Conservation (phyloP, 2,329 filamentous ascomycete genomes). For the Diaporthe longicolla region DNA sequence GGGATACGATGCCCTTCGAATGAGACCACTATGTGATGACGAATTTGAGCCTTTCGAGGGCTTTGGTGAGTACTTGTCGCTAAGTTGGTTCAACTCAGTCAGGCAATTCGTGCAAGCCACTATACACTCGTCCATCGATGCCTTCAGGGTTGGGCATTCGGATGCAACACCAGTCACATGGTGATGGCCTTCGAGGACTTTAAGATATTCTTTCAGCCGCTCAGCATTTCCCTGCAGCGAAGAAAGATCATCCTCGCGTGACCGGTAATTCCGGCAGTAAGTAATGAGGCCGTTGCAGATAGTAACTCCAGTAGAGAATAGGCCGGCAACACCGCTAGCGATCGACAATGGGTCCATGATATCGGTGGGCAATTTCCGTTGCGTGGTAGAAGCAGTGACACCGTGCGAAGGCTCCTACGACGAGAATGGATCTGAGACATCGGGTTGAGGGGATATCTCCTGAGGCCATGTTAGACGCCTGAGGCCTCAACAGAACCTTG, state of each 20-base stretch:
- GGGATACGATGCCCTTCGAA: not conserved
- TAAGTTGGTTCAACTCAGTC: not conserved
- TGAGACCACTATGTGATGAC: not conserved
- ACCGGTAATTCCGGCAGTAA: conserved; percentile 1
- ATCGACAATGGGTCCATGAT: conserved; percentile 20
- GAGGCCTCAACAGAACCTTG: conserved; percentile 10
- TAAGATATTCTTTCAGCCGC: not conserved
- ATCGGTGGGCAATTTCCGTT: not conserved
- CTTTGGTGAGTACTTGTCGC: conserved; percentile 18
- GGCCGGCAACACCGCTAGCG: not conserved
- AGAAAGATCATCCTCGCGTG: conserved; percentile 1
- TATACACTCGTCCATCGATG: conserved; percentile 11
- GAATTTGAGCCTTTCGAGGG: not conserved
- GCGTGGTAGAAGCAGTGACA: no score
- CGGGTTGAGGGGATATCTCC: not conserved
- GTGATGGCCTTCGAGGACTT: not conserved
- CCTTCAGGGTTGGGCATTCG: not conserved
- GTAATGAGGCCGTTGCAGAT: conserved; percentile 11
- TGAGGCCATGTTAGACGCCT: not conserved
- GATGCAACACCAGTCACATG: not conserved
- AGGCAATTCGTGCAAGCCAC: not conserved
- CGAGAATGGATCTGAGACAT: not conserved
- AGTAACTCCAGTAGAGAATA: not conserved
- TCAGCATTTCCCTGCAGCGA: conserved; percentile 6
- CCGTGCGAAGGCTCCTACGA: not conserved